Evolutionary conservation across 2,329 filamentous ascomycete genomes (phyloP).

Genomic region (Aaosphaeria arxii): DNA sequence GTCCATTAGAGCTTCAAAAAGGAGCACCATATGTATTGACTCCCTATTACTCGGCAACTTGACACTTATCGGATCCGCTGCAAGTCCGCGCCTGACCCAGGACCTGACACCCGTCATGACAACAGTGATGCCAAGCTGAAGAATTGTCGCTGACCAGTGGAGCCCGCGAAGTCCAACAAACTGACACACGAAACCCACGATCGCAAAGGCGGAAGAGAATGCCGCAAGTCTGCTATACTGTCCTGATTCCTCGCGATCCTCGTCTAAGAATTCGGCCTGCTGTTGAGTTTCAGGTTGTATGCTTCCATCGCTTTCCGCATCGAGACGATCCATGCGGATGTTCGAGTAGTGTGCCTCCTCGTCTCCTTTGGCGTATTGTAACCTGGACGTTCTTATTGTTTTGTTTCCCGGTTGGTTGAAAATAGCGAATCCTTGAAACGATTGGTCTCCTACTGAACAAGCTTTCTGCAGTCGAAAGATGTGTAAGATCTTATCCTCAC

Average conservation of each 20-base stretch:
- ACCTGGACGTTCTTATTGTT: slow-evolving; percentile 1
- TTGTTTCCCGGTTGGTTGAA: not conserved
- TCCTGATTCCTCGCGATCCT: not conserved
- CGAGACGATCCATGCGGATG: too few relatives aligned
- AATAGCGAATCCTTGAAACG: slow-evolving; percentile 1
- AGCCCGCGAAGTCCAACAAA: slow-evolving; percentile 9
- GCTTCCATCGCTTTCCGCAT: too few relatives aligned
- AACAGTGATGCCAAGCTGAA: slow-evolving; percentile 4
- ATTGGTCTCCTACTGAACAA: slow-evolving; percentile 1
- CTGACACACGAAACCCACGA: slow-evolving; percentile 3
- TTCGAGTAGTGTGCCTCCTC: not conserved
- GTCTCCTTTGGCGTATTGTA: not conserved
- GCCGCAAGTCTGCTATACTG: not conserved
- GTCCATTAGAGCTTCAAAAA: not conserved
- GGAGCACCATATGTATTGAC: not conserved
- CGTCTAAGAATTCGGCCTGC: not conserved
- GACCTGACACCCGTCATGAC: slow-evolving; percentile 4
- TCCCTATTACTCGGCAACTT: not conserved
- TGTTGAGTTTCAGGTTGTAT: too few relatives aligned
- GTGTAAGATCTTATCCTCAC: not conserved
- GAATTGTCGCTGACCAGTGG: slow-evolving; percentile 6
- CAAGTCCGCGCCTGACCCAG: slow-evolving; percentile 4
- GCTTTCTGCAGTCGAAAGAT: slow-evolving; percentile 1
- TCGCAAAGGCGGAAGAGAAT: not conserved
- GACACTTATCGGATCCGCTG: not conserved